Evolutionary conservation across 495 filamentous ascomycete genomes (phyloP), one percentile per base, ranked within the genome.

Genomic region (Cudoniella acicularis): DNA sequence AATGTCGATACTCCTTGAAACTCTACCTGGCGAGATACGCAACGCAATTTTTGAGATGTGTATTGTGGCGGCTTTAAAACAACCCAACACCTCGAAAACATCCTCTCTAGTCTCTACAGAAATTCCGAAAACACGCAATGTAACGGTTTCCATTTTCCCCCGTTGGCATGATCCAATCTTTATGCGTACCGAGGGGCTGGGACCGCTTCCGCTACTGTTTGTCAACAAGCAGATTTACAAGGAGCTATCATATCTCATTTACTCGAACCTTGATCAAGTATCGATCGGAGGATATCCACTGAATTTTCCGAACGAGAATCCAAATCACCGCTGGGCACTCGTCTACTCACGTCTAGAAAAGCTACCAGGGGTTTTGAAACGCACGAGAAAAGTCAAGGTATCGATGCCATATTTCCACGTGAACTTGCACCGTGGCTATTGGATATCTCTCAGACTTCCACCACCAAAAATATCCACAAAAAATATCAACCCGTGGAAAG

Each of bases 31-130:
- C 4, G 60, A 63, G 25, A 63, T 63, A 16, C 54, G 60, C 18
- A 63, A 63, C 17, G 43, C 58, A 40, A 63, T 63, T 10, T 58
- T 54, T 45, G 51, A 58, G 21, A 0, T 49, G n/a, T 63, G 55
- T 45, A 63, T 63, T 21, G 4, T 40, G 0, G 17, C 27, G 4
- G 55, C 60, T 10, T 43, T 58, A 1, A 49, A 50, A 21, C 4
- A 2, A 21, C 2, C 50, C 17, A 58, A 63, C 21, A n/a, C 16
- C 17, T 40, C n/a, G 2, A 22, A 36, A 49, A 2, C 16, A 50
- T 50, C 48, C 3, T 11, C 8, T n/a, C 2, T 10, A 18, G 26
- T 25, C 9, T 27, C 48, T 36, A 6, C 30, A 52, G 43, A 45
- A 17, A 18, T 10, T 40, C 2, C 57, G 18, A 52, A 46, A 16